Base-by-base conservation (phyloP, 176 grass and related monocot genomes). In the Bolboschoenus planiculmis region DNA sequence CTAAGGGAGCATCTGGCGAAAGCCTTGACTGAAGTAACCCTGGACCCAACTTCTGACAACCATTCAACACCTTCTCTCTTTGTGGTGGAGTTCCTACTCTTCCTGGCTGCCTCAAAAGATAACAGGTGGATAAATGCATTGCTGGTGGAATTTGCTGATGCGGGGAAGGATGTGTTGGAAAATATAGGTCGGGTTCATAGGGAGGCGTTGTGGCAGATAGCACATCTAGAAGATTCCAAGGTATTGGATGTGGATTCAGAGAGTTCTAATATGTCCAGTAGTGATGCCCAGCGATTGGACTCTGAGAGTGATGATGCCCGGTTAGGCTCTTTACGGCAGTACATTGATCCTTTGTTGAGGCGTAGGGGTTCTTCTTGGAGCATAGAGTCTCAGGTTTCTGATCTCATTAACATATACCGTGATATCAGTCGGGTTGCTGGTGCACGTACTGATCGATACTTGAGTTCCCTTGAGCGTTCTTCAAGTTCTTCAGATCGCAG, bases 261-360 rank as follows among this genome's bases (percentile, higher is more conserved):
- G 73, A 86, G 61, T 85, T 84, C 85, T 78, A 86, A 82, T 78
- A 36, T 87, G 79, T 85, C 85, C 34, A 78, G 61, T 80, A 90
- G 55, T 87, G 91, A 95, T 16, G 76, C 60, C 18, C 81, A 88
- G n/a, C 78, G 89, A 81, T 51, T 56, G 76, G 86, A 95, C 4
- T 5, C 86, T 55, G 86, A 99, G 30, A 87, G 40, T 86, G 96
- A 90, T 75, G 92, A 95, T 70, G 88, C 78, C 74, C 88, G 92
- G 88, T 88, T 95, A 53, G 92, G 91, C 88, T 90, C 91, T 72
- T 93, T 99, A 58, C 91, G 93, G 84, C 92, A 99, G 81, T 93
- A 95, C 89, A 91, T 99, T 87, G 96, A 99, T 87, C 92, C 92
- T 68, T 89, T 99, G 86, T 73, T 95, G 57, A 99, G 96, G 89